Base-by-base conservation (phyloP, 2,329 filamentous ascomycete species). In the Diaporthe sp. region DNA sequence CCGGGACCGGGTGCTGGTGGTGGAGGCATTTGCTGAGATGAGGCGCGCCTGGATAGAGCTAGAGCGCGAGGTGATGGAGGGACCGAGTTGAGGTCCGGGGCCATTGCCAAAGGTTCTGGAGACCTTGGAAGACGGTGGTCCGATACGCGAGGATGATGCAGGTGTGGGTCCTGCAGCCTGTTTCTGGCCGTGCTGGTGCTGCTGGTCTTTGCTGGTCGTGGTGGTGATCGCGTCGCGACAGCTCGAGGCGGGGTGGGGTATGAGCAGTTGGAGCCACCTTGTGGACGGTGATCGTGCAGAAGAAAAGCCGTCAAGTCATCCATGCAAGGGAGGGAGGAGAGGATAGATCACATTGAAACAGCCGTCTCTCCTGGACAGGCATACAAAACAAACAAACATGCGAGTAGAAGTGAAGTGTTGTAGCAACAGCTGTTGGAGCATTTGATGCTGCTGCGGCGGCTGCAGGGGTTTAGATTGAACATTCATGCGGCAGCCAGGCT, bases 61-160 rank as follows among this genome's bases (percentile, higher is more conserved):
- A 87, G 83, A 51, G 85, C 81, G 77, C 85, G 86, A 70, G 88
- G 87, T 73, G 87, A 89, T 10, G 87, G 82, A 55, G 89, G 87
- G 17, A 91, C 88, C 25, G 88, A 87, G 83, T 91, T 90, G 78
- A 91, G 86, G 78, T 91, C 89, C 34, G 88, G 88, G 25, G 51
- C 25, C 88, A 90, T 90, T 80, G 77, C 22, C 25, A 72, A 63
- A n/a, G 8, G 42, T 42, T 37, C 25, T 49, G 44, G 25, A 44
- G 22, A 37, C 25, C 39, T 60, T 49, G 31, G 51, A 74, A 58
- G 61, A 68, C 42, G 57, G 65, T 71, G 55, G 63, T 63, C 47
- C 39, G 65, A 63, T 39, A 61, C 37, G 72, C 39, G 49, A 49
- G n/a, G 58, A 61, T 61, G 72, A 71, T 47, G 74, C 65, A 70